Percentiles rank a stretch among this genome's conserved stretches.
Conservation (phyloP, 139 green algal species). For the Tetradesmus obliquus region DNA sequence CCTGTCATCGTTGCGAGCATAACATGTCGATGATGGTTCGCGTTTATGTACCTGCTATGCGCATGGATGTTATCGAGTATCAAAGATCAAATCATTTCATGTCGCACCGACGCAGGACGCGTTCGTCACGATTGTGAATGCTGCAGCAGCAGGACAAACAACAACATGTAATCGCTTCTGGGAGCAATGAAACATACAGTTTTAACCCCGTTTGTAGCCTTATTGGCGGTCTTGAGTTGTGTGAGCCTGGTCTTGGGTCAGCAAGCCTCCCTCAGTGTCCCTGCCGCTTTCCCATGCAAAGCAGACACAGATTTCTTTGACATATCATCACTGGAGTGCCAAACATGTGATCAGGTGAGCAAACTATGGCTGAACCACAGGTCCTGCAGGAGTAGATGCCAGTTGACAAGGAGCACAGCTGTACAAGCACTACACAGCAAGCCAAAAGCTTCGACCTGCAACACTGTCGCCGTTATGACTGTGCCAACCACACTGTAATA, state of each 20-base stretch:
- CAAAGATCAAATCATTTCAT: neutral
- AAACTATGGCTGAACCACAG: neutral
- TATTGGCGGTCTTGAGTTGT: neutral
- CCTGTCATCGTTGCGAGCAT: neutral
- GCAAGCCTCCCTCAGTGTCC: conserved; percentile 20
- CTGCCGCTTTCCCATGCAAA: conserved; percentile 31
- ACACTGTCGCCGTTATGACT: no score
- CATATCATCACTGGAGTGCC: conserved; percentile 22
- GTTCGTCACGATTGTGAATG: neutral
- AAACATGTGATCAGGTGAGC: conserved; percentile 24
- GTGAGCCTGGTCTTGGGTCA: neutral
- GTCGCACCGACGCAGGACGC: neutral
- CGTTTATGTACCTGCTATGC: no score
- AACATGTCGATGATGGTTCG: no score
- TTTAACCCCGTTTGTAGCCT: neutral
- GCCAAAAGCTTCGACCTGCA: no score
- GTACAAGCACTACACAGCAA: neutral
- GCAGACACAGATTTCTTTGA: conserved; percentile 28
- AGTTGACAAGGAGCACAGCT: neutral
- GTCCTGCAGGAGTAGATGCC: neutral
- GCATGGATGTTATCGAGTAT: no score
- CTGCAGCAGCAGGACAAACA: neutral
- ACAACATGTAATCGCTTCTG: neutral
- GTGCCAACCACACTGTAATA: no score
- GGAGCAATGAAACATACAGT: neutral